These are phyloP conservation scores for Pythium periplocum DNA, from an alignment of 352 stramenopile genomes.

Conservation along the genomic window DNA sequence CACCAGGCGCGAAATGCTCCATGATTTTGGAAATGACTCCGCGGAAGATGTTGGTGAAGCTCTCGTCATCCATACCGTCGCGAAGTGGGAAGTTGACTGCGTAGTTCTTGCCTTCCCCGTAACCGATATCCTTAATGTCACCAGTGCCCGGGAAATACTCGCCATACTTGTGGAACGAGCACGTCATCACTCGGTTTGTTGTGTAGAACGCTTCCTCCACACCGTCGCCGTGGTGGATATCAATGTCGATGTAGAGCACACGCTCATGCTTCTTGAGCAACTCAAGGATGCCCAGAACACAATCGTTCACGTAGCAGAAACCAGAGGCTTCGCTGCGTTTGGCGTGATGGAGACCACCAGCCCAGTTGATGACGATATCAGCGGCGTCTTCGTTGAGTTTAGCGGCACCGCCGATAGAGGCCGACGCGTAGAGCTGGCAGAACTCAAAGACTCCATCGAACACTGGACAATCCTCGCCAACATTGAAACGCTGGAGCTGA, in stretches of 20 bases:
- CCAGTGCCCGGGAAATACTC: conserved; percentile 98
- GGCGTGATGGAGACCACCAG: conserved; percentile 97
- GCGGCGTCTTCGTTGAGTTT: conserved; percentile 93
- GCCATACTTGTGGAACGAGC: conserved; percentile 99
- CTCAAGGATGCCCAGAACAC: conserved; percentile 97
- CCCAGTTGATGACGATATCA: conserved; percentile 99
- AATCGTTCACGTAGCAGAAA: conserved; percentile 99
- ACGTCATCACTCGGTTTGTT: conserved; percentile 98
- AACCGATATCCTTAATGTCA: conserved; percentile 81
- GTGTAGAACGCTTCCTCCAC: conserved; percentile 99
- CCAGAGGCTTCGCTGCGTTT: conserved; percentile 98
- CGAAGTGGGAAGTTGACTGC: conserved; percentile 98
- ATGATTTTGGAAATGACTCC: conserved; percentile 96
- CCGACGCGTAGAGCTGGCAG: conserved; percentile 96
- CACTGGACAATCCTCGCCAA: conserved; percentile 99
- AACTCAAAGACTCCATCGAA: conserved; percentile 99
- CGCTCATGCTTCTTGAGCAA: conserved; percentile 96
- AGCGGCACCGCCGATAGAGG: conserved; percentile 94
- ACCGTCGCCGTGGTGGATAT: conserved; percentile 99
- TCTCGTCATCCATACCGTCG: conserved; percentile 98
- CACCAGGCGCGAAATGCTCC: conserved; percentile 93
- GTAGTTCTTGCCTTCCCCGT: conserved; percentile 95
- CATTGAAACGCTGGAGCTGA: conserved; percentile 95
- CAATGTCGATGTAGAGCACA: conserved; percentile 99
- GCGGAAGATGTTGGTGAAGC: conserved; percentile 87